Evolutionary conservation across 352 stramenopile species (phyloP).

Genomic region (Paralagenidium karlingii): DNA sequence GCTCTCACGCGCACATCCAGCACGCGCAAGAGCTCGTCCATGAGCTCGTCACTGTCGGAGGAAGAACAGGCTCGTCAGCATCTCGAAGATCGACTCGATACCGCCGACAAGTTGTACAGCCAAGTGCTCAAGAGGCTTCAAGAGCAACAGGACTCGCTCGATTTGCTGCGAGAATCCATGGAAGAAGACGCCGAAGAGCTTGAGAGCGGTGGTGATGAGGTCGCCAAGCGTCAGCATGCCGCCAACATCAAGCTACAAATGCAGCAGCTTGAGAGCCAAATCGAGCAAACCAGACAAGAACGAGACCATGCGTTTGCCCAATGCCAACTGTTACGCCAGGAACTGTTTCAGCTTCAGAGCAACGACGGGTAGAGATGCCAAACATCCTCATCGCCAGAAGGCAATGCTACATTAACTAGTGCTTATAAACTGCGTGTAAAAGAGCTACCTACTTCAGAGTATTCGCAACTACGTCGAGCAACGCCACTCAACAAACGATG

Average conservation of each 20-base stretch:
- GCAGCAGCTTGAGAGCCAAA: constrained; percentile 9
- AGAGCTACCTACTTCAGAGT: too few species aligned
- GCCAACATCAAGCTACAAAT: constrained; percentile 8
- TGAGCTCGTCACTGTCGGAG: not conserved
- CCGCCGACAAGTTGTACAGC: constrained; percentile 55
- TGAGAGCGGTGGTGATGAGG: constrained; percentile 5
- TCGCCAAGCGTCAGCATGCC: constrained; percentile 5
- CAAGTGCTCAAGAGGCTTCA: constrained; percentile 55
- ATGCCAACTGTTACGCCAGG: constrained; percentile 38
- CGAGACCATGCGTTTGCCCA: constrained; percentile 49
- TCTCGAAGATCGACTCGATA: constrained; percentile 48
- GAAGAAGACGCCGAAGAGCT: constrained; percentile 28
- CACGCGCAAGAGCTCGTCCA: constrained; percentile 1
- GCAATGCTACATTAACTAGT: too few species aligned
- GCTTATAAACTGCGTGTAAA: too few species aligned
- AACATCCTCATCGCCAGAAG: too few species aligned
- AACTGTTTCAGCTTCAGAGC: constrained; percentile 20
- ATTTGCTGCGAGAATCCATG: constrained; percentile 45
- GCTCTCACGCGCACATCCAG: too few species aligned
- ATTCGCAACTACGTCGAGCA: too few species aligned
- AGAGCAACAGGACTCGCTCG: constrained; percentile 43
- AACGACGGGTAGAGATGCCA: too few species aligned
- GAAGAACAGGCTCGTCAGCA: constrained; percentile 12
- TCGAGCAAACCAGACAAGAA: constrained; percentile 25
- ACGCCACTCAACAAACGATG: too few species aligned